Evolutionary conservation across 345 rosid species (phyloP), one percentile per base, ranked within the genome.

Genomic region (Toxicodendron radicans): DNA sequence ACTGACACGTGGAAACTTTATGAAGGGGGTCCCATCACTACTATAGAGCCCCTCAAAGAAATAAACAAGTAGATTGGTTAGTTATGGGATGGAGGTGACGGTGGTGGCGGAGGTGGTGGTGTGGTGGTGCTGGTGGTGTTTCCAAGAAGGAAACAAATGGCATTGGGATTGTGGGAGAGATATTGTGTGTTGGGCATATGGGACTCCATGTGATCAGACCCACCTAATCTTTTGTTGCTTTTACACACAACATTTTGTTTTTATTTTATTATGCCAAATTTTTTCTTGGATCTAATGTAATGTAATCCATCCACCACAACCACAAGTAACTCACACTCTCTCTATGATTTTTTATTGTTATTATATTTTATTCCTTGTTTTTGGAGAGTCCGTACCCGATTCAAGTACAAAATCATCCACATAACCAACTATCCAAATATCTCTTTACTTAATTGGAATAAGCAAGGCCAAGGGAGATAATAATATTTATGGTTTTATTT

Each of bases 101-200:
- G 4, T 6, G 16, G 41, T 1, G 60, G 68, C 68, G 80, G 13
- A 24, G 17, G 35, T 20, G 53, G 12, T 13, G 48, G 2, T 5
- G 14, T 38, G 17, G 35, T 20, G 53, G 12, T 13, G 48, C 2
- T 5, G 14, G 38, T 1, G 67, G 38, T 74, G 84, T 78, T 71
- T 78, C 88, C 74, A 51, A 66, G 68, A 70, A 71, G 85, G 84
- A 73, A 80, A 76, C 85, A 71, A 21, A 21, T 11, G 65, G 20
- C 17, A 52, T 32, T 27, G 77, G 73, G 74, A 33, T 45, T 41
- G 68, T 35, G 60, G n/a, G 77, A 1, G 58, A 61, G 75, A 58
- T 54, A 21, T 35, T 33, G 51, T 30, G 68, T 85, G 84, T 51
- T 58, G 83, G 80, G 64, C 73, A 70, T 53, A 71, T 62, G 72